Evolutionary conservation across 2,329 filamentous ascomycete genomes (phyloP).

Genomic region (Penicillium sp.): DNA sequence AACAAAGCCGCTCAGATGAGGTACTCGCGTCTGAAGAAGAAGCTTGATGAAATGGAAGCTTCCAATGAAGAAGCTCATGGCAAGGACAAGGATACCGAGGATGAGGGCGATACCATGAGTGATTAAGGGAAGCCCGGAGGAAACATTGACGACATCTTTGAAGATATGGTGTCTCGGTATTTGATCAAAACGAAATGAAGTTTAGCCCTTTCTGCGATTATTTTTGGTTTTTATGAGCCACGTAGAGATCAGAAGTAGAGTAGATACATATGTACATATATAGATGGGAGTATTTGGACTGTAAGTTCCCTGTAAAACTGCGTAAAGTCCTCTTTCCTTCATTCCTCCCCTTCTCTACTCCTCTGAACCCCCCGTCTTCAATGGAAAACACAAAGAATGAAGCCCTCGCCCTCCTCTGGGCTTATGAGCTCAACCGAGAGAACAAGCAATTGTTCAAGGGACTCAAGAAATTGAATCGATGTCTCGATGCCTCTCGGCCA

Average conservation of each 20-base stretch:
- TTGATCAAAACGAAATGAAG: neutral
- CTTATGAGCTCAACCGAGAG: slow-evolving; percentile 1
- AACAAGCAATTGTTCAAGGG: slow-evolving; percentile 5
- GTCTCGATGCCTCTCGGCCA: neutral
- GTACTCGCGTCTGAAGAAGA: neutral
- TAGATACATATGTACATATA: neutral
- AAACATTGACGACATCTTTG: neutral
- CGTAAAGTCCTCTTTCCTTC: too few relatives aligned
- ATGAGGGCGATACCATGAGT: neutral
- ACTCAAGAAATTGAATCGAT: neutral
- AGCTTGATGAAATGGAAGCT: neutral
- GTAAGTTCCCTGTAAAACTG: too few relatives aligned
- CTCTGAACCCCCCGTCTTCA: neutral
- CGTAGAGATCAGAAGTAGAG: neutral
- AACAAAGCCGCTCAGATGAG: neutral
- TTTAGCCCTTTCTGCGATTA: neutral
- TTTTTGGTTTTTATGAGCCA: neutral
- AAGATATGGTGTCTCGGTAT: neutral
- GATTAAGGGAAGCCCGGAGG: neutral
- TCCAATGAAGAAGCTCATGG: neutral
- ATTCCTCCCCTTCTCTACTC: neutral
- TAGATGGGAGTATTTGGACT: too few relatives aligned
- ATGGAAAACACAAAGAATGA: slow-evolving; percentile 1
- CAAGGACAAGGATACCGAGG: neutral
- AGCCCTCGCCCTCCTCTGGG: slow-evolving; percentile 4